Evolutionary conservation across 306 rosid species (phyloP).

Genomic region (Casuarina cunninghamiana): DNA sequence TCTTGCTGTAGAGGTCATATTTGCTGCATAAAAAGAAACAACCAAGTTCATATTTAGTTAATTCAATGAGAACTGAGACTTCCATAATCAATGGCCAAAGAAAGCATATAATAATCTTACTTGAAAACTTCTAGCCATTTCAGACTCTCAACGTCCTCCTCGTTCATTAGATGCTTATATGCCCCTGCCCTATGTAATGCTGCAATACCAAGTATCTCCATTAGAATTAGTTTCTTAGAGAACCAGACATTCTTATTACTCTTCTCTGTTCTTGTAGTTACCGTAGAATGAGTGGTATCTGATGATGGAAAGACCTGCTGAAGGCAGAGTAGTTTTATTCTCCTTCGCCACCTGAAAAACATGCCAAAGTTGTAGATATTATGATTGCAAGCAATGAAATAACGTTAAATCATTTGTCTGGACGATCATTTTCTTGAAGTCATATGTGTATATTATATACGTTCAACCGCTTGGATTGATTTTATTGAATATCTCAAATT

Average conservation of each 20-base stretch:
- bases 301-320: conserved; percentile 72
- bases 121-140: conserved; percentile 76
- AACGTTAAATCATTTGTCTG: too few relatives aligned
- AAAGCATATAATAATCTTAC: conserved; percentile 33
- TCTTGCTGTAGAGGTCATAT: conserved; percentile 86
- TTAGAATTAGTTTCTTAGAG: too few relatives aligned
- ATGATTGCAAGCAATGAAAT: background rate
- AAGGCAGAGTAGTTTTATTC: conserved; percentile 70
- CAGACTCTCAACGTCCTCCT: conserved; percentile 69
- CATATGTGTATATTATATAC: too few relatives aligned
- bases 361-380: conserved; percentile 7
- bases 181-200: conserved; percentile 69
- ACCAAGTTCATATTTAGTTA: background rate
- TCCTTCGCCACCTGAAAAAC: conserved; percentile 64
- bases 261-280: conserved; percentile 15
- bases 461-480: too few relatives aligned
- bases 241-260: too few relatives aligned
- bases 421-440: too few relatives aligned
- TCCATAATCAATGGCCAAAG: background rate
- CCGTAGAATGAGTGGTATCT: conserved; percentile 93
- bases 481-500: too few relatives aligned
- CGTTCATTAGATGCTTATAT: conserved; percentile 72
- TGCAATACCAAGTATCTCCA: conserved; percentile 30
- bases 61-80: background rate
- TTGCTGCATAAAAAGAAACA: conserved; percentile 43